These are phyloP conservation scores for Garcileccinum viscosum DNA, from an alignment of 1,284 basidiomycete species.

Conservation along the genomic window DNA sequence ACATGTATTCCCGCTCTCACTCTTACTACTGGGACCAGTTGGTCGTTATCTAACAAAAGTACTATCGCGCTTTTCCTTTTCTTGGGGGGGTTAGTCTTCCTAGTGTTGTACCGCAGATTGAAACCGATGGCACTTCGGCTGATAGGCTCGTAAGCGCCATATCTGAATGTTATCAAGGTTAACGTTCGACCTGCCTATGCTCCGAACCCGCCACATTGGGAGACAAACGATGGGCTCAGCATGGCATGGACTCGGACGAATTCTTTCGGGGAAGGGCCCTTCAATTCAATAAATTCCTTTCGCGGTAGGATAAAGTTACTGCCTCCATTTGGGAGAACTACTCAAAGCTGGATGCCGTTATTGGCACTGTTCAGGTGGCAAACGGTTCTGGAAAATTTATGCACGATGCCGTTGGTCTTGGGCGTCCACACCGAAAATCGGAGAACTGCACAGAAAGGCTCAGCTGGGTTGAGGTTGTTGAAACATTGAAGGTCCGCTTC, in stretches of 20 bases:
- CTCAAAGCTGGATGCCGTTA: background rate
- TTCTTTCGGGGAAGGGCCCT: background rate
- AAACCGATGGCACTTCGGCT: background rate
- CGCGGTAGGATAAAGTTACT: background rate
- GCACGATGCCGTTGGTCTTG: no score
- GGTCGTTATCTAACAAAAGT: background rate
- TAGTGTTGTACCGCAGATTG: background rate
- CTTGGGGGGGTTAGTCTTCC: no score
- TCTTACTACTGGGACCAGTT: background rate
- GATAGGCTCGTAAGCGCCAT: background rate
- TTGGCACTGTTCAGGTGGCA: background rate
- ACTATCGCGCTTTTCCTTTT: no score
- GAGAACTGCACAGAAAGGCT: no score
- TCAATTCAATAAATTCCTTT: background rate
- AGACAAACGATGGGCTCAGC: background rate
- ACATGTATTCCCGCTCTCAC: background rate
- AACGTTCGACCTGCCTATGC: background rate
- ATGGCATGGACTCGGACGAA: background rate
- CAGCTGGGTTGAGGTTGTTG: no score
- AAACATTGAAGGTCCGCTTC: background rate
- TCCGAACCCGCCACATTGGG: background rate
- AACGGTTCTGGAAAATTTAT: background rate
- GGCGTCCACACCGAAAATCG: no score
- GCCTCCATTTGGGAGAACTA: background rate
- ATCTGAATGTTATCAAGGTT: background rate